A percentile compares a stretch with the other conserved stretches of the same genome.
These are phyloP conservation scores for Leccinum ponderosum DNA, from an alignment of 1,284 basidiomycete genomes.

Conservation along the genomic window DNA sequence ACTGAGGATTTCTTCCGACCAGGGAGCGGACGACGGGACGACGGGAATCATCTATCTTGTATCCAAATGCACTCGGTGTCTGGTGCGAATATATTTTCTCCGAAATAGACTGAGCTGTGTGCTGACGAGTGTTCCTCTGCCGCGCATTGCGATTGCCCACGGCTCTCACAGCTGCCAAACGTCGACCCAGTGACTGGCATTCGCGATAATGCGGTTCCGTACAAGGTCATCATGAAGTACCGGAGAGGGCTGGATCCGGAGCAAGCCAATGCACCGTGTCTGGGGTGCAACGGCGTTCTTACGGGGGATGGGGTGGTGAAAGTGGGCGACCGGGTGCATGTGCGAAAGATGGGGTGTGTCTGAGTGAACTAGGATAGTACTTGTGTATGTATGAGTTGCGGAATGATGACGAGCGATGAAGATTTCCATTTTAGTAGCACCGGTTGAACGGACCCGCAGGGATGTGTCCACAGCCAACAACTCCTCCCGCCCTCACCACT, in stretches of 20 bases:
- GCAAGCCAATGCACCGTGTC: conserved; percentile 51
- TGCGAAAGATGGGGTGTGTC: conserved; percentile 42
- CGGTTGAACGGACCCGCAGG: conserved; percentile 13
- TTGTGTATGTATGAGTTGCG: not conserved
- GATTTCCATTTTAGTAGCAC: conserved; percentile 17
- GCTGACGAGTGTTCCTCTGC: conserved; percentile 8
- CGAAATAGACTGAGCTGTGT: not conserved
- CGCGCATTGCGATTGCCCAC: conserved; percentile 1
- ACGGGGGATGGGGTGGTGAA: conserved; percentile 47
- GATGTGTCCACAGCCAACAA: conserved; percentile 20
- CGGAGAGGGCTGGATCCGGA: conserved; percentile 54
- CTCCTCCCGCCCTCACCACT: not conserved
- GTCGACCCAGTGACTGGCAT: conserved; percentile 62
- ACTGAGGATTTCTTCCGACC: conserved; percentile 46
- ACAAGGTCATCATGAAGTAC: conserved; percentile 70
- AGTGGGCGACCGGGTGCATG: conserved; percentile 58
- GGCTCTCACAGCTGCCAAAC: conserved; percentile 61
- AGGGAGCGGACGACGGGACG: conserved; percentile 21
- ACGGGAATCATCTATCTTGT: conserved; percentile 55
- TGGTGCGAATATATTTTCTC: conserved; percentile 48
- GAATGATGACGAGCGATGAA: not conserved
- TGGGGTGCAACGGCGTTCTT: conserved; percentile 63
- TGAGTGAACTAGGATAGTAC: conserved; percentile 9
- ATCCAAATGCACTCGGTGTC: conserved; percentile 65
- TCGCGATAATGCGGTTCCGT: conserved; percentile 72